Conservation (phyloP, 495 filamentous ascomycete species). For the Staphylotrichum longicolle region DNA sequence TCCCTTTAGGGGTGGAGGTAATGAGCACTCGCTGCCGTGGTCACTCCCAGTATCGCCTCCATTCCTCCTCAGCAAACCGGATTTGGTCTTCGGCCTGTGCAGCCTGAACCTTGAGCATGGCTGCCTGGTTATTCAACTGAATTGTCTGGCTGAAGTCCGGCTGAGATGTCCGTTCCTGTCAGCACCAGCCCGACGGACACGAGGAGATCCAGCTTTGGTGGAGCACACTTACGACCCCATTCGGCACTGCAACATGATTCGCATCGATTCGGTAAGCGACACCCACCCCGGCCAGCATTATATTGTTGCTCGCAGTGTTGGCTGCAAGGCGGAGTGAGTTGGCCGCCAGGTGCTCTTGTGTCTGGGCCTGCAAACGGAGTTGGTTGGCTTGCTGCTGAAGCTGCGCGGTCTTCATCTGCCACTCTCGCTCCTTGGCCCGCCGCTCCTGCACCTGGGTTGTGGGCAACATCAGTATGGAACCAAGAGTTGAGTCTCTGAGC, state of each 20-base stretch:
- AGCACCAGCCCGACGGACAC: too few relatives aligned
- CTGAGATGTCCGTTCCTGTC: neutral
- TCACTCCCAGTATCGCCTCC: conserved; percentile 20
- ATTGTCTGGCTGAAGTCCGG: conserved; percentile 22
- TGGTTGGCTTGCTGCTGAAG: conserved; percentile 11
- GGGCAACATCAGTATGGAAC: too few relatives aligned
- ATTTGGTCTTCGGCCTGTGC: conserved; percentile 16
- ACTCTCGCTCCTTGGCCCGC: conserved; percentile 12
- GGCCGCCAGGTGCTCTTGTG: conserved; percentile 15
- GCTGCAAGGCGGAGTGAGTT: conserved; percentile 6
- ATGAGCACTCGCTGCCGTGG: neutral
- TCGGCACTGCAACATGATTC: too few relatives aligned
- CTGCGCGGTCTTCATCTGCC: conserved; percentile 13
- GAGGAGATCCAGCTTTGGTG: too few relatives aligned
- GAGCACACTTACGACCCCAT: too few relatives aligned
- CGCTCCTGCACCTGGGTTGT: conserved; percentile 11
- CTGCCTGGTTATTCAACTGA: conserved; percentile 21
- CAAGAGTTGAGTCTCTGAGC: too few relatives aligned
- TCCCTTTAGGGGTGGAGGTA: too few relatives aligned
- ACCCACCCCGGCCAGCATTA: conserved; percentile 17
- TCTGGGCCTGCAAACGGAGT: conserved; percentile 9
- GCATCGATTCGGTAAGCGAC: conserved; percentile 13
- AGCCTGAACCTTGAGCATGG: conserved; percentile 21
- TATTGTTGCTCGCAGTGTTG: conserved; percentile 15
- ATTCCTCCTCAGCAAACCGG: conserved; percentile 18